These are phyloP conservation scores for Globisporangium lucens DNA, from an alignment of 352 stramenopile species.

Conservation along the genomic window DNA sequence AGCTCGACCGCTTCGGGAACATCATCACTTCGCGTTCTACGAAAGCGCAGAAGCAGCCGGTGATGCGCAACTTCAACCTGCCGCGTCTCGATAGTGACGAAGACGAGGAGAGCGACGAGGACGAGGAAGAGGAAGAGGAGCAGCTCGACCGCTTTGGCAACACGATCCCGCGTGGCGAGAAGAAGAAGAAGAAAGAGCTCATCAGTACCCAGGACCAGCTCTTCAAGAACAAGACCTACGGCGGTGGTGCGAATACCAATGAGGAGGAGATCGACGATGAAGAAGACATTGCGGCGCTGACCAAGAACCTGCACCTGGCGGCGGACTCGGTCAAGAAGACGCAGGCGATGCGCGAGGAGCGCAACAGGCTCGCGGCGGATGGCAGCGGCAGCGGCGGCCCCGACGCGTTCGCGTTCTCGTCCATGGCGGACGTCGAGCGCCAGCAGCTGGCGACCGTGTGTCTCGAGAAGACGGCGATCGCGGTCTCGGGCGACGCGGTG, in stretches of 20 bases:
- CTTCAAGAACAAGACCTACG: slow-evolving; percentile 53
- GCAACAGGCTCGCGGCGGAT: slow-evolving; percentile 18
- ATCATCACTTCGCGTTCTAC: neutral
- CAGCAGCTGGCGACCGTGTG: slow-evolving; percentile 64
- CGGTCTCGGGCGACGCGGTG: slow-evolving; percentile 68
- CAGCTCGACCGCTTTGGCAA: slow-evolving; percentile 18
- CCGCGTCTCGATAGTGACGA: slow-evolving; percentile 26
- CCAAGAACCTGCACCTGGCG: slow-evolving; percentile 59
- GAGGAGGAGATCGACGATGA: slow-evolving; percentile 21
- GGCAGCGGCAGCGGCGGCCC: slow-evolving; percentile 18
- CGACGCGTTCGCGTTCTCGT: slow-evolving; percentile 47
- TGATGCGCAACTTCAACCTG: slow-evolving; percentile 26
- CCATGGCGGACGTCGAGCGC: slow-evolving; percentile 66
- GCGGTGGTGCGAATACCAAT: neutral
- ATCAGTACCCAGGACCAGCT: slow-evolving; percentile 32
- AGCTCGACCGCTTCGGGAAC: slow-evolving; percentile 18
- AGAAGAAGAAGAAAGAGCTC: slow-evolving; percentile 18
- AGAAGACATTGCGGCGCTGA: slow-evolving; percentile 50
- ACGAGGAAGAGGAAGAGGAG: slow-evolving; percentile 26
- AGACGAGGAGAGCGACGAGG: slow-evolving; percentile 13
- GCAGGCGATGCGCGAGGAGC: slow-evolving; percentile 44
- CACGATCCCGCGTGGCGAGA: neutral
- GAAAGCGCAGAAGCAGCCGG: neutral
- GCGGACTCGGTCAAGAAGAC: slow-evolving; percentile 59
- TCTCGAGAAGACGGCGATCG: slow-evolving; percentile 64